Evolutionary conservation across 768 basidiomycete species (phyloP), one percentile per base, ranked within the genome.

Genomic region (Lactarius indigo): DNA sequence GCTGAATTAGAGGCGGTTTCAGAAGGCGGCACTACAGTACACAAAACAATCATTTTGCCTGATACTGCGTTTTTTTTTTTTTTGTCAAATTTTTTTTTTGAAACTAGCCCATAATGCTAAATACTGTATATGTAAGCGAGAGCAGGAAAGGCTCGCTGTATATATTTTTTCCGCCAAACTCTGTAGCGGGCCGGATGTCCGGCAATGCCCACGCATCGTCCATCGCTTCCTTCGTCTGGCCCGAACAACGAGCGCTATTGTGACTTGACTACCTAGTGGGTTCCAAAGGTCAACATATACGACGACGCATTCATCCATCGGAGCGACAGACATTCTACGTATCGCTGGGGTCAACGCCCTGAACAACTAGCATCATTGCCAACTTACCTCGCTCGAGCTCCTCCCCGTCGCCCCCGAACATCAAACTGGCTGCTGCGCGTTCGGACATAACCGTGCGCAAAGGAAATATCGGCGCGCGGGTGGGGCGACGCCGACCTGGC

Each of bases 361-460:
- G 42, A 52, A 56, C n/a, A 35, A 31, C 28, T 52, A 28, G 37
- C 41, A 37, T 35, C 63, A 52, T 67, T 57, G 20, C 60, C 50
- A 64, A 84, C 74, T 87, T 91, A 90, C 83, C 88, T 82, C 88
- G 88, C 74, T 90, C 90, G 81, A 81, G 81, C 57, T 90, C 90
- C 18, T 91, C 91, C 1, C 90, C 89, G 0, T 91, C 90, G 31
- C 88, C 88, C 10, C 89, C 88, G 62, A 80, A 82, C 70, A 79
- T 83, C 70, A 85, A 78, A 74, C 82, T 81, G 78, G 76, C 78
- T 54, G 73, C 79, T 64, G 82, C 80, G 74, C 86, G 85, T 68
- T 77, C 79, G 67, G 87, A 88, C 67, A 67, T 75, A 42, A n/a
- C 58, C 71, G 71, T 44, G 78, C 79, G 74, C 82, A 78, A 74